phyloP scores from a whole-genome alignment of 805 yeast genomes.

The Sugiyamaella marilandica region DNA sequence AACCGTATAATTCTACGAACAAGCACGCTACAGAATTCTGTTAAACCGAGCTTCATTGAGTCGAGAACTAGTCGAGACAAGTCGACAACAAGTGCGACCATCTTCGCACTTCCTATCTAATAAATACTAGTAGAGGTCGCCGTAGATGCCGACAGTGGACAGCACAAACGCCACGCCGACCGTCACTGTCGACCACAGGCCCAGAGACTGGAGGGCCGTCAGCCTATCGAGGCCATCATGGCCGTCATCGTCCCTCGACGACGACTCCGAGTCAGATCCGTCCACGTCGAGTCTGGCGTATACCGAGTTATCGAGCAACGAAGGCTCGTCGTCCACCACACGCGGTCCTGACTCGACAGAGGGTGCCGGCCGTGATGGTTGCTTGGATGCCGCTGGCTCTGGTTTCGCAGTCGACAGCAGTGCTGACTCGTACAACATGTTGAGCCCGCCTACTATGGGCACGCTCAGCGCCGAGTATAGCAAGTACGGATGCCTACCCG shows the following conservation, averaged over 20 bases:
- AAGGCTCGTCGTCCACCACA: constrained; percentile 13
- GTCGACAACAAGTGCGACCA: not conserved
- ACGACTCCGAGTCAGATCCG: constrained; percentile 4
- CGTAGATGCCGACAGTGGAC: constrained; percentile 26
- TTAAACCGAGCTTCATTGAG: not conserved
- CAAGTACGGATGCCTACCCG: constrained; percentile 33
- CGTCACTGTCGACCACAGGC: constrained; percentile 14
- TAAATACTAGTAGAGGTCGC: constrained; percentile 19
- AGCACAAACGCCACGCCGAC: constrained; percentile 20
- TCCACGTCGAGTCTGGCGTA: constrained; percentile 14
- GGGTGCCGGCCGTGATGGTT: not conserved
- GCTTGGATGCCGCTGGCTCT: not conserved
- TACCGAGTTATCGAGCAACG: constrained; percentile 19
- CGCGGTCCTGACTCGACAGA: not conserved
- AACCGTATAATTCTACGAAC: too few species aligned
- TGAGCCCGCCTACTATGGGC: constrained; percentile 19
- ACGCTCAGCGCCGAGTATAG: constrained; percentile 32
- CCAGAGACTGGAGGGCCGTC: constrained; percentile 2
- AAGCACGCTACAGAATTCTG: not conserved
- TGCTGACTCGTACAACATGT: constrained; percentile 7
- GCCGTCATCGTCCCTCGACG: constrained; percentile 3
- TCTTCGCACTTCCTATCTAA: not conserved
- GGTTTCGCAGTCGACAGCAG: not conserved
- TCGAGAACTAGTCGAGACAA: not conserved
- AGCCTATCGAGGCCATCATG: not conserved